Conservation (phyloP, 192 early-diverging fungal species). For the Coemansia sp. region DNA sequence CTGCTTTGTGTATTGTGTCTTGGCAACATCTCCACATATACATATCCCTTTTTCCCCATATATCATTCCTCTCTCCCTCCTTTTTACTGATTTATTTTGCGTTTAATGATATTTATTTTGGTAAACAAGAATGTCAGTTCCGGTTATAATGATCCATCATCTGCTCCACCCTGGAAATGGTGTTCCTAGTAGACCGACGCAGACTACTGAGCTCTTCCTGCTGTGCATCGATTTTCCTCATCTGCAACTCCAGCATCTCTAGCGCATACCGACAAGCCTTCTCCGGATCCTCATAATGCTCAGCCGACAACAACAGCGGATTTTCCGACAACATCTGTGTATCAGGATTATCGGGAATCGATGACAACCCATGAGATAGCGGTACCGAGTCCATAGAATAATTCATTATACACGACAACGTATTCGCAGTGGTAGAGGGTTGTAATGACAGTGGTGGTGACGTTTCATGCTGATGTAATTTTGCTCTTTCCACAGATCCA, state of each 20-base stretch:
- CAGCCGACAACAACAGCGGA: background rate
- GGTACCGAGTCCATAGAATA: background rate
- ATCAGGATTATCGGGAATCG: background rate
- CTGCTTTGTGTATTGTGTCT: too few relatives aligned
- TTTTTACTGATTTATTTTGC: too few relatives aligned
- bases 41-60: too few relatives aligned
- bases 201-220: slow-evolving; percentile 33
- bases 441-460: background rate
- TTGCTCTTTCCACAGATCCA: background rate
- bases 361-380: background rate
- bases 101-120: background rate
- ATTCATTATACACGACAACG: background rate
- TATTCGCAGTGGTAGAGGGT: too few relatives aligned
- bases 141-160: slow-evolving; percentile 26
- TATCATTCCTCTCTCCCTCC: too few relatives aligned
- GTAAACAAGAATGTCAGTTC: background rate
- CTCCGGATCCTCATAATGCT: slow-evolving; percentile 19
- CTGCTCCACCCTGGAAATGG: slow-evolving; percentile 38
- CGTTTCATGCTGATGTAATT: background rate
- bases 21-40: too few relatives aligned
- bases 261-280: slow-evolving; percentile 32
- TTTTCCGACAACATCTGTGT: background rate
- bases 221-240: slow-evolving; percentile 41
- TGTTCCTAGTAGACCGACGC: slow-evolving; percentile 25
- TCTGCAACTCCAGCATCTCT: slow-evolving; percentile 35